Conservation (phyloP, 2,329 filamentous ascomycete species). For the Salinomyces thailandicus region DNA sequence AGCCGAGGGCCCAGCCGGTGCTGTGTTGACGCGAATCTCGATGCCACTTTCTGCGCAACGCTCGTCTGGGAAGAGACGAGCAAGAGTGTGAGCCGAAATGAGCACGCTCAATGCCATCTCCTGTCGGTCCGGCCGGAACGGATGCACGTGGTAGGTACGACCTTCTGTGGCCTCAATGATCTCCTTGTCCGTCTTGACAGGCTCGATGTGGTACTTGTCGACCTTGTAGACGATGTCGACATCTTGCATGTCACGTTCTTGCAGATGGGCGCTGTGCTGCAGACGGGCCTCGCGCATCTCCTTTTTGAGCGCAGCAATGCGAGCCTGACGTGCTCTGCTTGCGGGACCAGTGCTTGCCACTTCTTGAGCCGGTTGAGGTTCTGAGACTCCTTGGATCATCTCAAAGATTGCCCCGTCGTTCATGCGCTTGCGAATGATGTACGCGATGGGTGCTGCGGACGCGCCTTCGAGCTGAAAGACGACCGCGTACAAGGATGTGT, state of each 20-base stretch:
- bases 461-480: constrained; percentile 4
- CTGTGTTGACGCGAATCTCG: constrained; percentile 6
- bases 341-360: background rate
- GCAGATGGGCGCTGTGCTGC: constrained; percentile 1
- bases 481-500: constrained; percentile 1
- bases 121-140: background rate
- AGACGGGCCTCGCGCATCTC: constrained; percentile 3
- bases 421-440: constrained; percentile 1
- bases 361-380: background rate
- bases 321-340: background rate
- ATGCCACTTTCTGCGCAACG: background rate
- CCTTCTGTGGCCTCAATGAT: constrained; percentile 1
- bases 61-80: background rate
- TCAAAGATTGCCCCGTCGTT: constrained; percentile 2
- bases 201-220: constrained; percentile 2
- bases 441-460: constrained; percentile 4
- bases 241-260: constrained; percentile 1
- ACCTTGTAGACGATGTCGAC: constrained; percentile 6
- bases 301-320: background rate
- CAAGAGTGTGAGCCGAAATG: constrained; percentile 1
- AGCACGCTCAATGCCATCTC: constrained; percentile 5
- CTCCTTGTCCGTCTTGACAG: constrained; percentile 4
- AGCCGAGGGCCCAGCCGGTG: background rate
- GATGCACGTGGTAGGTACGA: constrained; percentile 3
- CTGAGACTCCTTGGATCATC: background rate